phyloP scores from a whole-genome alignment of 2,329 filamentous ascomycete genomes.

The Niveomyces coronatus region DNA sequence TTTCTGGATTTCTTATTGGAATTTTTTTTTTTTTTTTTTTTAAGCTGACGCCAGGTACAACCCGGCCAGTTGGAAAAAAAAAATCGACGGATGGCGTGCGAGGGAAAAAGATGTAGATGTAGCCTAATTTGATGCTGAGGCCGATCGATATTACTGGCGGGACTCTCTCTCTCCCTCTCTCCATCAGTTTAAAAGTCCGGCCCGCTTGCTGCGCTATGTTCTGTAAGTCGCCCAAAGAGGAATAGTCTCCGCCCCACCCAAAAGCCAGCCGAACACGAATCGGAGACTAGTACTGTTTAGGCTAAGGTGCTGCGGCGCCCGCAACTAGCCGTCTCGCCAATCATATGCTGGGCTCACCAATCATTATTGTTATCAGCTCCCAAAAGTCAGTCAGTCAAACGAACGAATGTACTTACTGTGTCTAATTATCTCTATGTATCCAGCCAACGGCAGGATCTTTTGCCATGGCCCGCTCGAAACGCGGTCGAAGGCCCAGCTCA shows the following conservation, averaged over 20 bases:
- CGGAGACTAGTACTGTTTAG: conserved; percentile 7
- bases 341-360: neutral
- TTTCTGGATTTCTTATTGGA: too few relatives aligned
- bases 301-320: neutral
- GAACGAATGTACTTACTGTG: neutral
- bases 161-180: neutral
- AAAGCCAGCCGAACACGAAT: neutral
- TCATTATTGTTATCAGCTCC: neutral
- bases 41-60: neutral
- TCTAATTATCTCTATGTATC: too few relatives aligned
- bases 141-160: neutral
- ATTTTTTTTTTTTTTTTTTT: neutral
- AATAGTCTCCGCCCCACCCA: conserved; percentile 5
- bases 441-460: too few relatives aligned
- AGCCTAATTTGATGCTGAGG: too few relatives aligned
- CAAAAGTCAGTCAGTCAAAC: neutral
- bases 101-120: too few relatives aligned
- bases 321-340: neutral
- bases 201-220: neutral
- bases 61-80: too few relatives aligned
- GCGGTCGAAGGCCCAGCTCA: too few relatives aligned
- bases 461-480: too few relatives aligned
- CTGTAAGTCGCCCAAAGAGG: neutral
- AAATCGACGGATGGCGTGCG: too few relatives aligned
- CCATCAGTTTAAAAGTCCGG: too few relatives aligned